Evolutionary conservation across 306 rosid genomes (phyloP), one percentile per base, ranked within the genome.

Genomic region (Carpinus fangiana): DNA sequence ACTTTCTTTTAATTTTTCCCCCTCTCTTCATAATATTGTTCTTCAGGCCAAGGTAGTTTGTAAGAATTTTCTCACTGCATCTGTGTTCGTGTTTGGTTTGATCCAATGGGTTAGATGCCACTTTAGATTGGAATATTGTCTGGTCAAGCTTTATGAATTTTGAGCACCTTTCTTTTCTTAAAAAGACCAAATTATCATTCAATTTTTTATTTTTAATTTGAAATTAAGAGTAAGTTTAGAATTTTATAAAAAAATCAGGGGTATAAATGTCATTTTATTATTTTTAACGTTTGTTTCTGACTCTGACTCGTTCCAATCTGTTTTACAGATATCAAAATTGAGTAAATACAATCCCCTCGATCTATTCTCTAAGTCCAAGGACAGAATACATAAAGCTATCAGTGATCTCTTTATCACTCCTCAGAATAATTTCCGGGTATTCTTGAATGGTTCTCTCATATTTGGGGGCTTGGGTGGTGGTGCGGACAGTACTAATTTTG

Each of bases 401-500:
- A 88, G 74, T 78, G 88, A 93, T 89, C 98, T 96, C 79, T 87
- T 93, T 78, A 61, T 88, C 60, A 89, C 93, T 66, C 97, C 99
- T 61, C 99, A 96, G 82, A 96, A 96, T 83, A 96, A 96, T 84
- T 91, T 96, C 66, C 96, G 94, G 59, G 98, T 93, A 78, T 96
- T 96, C 78, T 81, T 85, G 76, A 88, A 96, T 79, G 98, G 99
- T 80, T 86, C 90, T 83, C 86, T 89, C 81, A 83, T 91, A 87
- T 90, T 91, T 89, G 99, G 98, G 76, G 88, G 86, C 28, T 82
- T 89, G 80, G 99, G 98, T 82, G 90, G 96, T 74, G 84, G 84
- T 81, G 97, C 93, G 48, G 81, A 81, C 73, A 65, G 82, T 78
- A 91, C 98, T 59, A 87, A 86, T 76, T 56, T 76, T 75, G 77